Percentiles rank a stretch among this genome's conserved stretches.
These are phyloP conservation scores for Mentha longifolia DNA, from an alignment of 257 asterid genomes.

Conservation along the genomic window DNA sequence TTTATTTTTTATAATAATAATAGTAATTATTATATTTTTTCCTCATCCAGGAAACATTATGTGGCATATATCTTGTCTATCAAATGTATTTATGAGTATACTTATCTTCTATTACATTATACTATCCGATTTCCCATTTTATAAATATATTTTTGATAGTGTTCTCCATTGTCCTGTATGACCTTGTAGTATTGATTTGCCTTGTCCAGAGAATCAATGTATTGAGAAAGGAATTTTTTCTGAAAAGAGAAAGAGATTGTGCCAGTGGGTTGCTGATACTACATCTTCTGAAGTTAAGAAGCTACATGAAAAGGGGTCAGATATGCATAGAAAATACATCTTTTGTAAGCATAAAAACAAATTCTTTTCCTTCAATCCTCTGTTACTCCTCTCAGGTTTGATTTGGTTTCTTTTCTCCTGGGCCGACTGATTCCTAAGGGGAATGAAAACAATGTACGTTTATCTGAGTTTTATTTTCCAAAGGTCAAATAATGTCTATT, in stretches of 20 bases:
- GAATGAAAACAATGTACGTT: constrained; percentile 50
- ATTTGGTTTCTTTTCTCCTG: constrained; percentile 61
- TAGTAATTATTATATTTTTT: background rate
- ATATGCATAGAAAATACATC: constrained; percentile 25
- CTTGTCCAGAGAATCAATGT: constrained; percentile 56
- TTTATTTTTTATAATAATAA: background rate
- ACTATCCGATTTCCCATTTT: constrained; percentile 25
- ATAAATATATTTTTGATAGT: background rate
- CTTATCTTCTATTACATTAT: constrained; percentile 6
- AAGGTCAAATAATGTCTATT: constrained; percentile 15
- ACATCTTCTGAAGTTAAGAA: constrained; percentile 45
- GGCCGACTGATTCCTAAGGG: constrained; percentile 55
- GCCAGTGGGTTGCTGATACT: constrained; percentile 52
- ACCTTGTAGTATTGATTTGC: constrained; percentile 32
- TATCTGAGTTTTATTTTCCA: constrained; percentile 30
- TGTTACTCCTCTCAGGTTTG: constrained; percentile 56
- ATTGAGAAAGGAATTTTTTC: constrained; percentile 57
- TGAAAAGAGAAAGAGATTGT: constrained; percentile 60
- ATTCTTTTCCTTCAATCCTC: constrained; percentile 32
- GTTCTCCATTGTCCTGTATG: constrained; percentile 22
- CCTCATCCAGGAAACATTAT: background rate
- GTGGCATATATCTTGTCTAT: constrained; percentile 1
- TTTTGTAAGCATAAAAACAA: constrained; percentile 24
- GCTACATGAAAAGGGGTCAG: constrained; percentile 58
- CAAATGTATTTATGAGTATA: background rate